Evolutionary conservation across 2,329 filamentous ascomycete species (phyloP), one percentile per base, ranked within the genome.

Genomic region (Paracoccidioides brasiliensis): DNA sequence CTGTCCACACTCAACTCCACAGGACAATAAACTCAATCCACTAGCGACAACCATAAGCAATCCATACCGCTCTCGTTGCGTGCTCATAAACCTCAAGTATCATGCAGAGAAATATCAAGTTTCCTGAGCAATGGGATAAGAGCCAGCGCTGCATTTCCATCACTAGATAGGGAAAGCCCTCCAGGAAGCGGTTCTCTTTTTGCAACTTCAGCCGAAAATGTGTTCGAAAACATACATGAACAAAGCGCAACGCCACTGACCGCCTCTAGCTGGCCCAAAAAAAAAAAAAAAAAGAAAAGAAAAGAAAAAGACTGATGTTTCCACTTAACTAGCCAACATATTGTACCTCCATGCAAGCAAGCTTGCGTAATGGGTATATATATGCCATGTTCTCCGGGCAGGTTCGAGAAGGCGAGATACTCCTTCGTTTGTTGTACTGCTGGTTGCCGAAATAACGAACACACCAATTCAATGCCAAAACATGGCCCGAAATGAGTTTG

Each of bases 181-280:
- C 28, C 41, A 8, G 44, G n/a, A 4, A 38, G 42, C 33, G 52
- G 42, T 32, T 33, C 30, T n/a, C 50, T 4, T 10, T n/a, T 35
- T 5, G 45, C 53, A 43, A 49, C 28, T 7, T 43, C 44, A 15
- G 15, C 22, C 15, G 52, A 45, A 22, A 55, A 49, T 22, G 38
- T 10, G 22, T 30, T 57, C 12, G 33, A 35, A 54, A 57, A 57
- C 12, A 57, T 52, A 0, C 42, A 43, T 10, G 53, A 43, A 30
- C 56, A 32, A 22, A 55, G 38, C 33, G 56, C 43, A 38, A 52
- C 52, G 37, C 56, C 56, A 30, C 52, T 15, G 28, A 55, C 56
- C 10, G 43, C 43, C 5, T 53, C 56, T 12, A 55, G 44, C 15
- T 40, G 42, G 14, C 10, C 32, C 44, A 15, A n/a, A 2, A 30